Conservation (phyloP, 352 stramenopile species). For the Globisporangium spinosum region DNA sequence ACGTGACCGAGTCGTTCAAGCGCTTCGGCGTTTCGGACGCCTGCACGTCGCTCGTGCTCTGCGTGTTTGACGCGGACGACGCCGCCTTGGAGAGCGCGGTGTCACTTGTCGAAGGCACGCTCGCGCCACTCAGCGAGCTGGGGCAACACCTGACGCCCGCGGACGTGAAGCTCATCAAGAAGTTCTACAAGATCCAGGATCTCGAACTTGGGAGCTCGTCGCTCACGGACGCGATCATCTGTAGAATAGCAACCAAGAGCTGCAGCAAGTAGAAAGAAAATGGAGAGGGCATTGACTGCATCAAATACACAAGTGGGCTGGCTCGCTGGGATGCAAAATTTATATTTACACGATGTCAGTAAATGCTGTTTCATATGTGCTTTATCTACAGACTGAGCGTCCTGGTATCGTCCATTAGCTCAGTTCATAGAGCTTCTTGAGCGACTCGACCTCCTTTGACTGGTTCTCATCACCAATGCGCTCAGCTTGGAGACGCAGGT, state of each 20-base stretch:
- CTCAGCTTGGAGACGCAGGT: constrained; percentile 19
- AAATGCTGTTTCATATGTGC: not conserved
- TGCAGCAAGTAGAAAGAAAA: constrained; percentile 63
- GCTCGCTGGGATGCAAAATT: not conserved
- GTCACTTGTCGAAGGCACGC: constrained; percentile 50
- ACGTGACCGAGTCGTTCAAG: constrained; percentile 80
- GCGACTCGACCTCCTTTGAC: constrained; percentile 19
- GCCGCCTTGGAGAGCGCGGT: constrained; percentile 28
- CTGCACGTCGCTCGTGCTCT: constrained; percentile 62
- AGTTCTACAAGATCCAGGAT: constrained; percentile 86
- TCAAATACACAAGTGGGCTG: not conserved
- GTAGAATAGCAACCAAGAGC: constrained; percentile 86
- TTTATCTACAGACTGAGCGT: not conserved
- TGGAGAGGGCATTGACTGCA: not conserved
- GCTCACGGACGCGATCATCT: constrained; percentile 63
- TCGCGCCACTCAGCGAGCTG: constrained; percentile 40
- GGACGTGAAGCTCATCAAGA: constrained; percentile 61
- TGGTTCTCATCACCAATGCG: constrained; percentile 8
- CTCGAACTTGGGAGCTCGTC: constrained; percentile 60
- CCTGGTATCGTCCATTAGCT: constrained; percentile 16
- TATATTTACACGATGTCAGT: not conserved
- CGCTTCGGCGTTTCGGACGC: constrained; percentile 65
- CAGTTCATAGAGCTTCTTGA: constrained; percentile 54
- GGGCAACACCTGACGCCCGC: constrained; percentile 41
- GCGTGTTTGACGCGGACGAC: constrained; percentile 69